These are phyloP conservation scores for Phytophthora idaei DNA, from an alignment of 352 stramenopile genomes.

Conservation along the genomic window DNA sequence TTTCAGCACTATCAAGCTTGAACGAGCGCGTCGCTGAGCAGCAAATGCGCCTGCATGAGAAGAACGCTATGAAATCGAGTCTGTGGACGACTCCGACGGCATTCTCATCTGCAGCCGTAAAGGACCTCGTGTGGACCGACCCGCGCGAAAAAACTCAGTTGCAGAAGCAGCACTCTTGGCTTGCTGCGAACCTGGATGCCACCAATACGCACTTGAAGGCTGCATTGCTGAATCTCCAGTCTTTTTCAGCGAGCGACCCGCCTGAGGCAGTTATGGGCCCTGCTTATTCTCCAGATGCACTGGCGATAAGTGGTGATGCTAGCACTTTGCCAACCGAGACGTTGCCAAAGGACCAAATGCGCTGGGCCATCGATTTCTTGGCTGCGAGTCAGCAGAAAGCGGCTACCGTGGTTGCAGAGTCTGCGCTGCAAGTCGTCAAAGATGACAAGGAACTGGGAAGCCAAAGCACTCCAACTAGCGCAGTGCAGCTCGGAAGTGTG, in stretches of 20 bases:
- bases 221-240: constrained; percentile 68
- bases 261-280: neutral
- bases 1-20: constrained; percentile 51
- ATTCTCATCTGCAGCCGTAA: constrained; percentile 35
- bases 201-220: constrained; percentile 66
- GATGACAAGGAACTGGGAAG: constrained; percentile 20
- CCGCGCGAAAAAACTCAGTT: constrained; percentile 39
- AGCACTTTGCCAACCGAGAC: constrained; percentile 22
- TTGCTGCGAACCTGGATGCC: constrained; percentile 65
- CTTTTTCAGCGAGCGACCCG: constrained; percentile 31
- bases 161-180: constrained; percentile 70
- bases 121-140: constrained; percentile 28
- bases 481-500: constrained; percentile 15
- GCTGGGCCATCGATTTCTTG: constrained; percentile 71
- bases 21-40: constrained; percentile 44
- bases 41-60: constrained; percentile 20
- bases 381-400: constrained; percentile 49
- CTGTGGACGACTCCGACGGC: constrained; percentile 31
- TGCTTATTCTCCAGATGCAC: constrained; percentile 13
- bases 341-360: constrained; percentile 60
- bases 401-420: constrained; percentile 31
- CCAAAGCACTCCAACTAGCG: constrained; percentile 3
- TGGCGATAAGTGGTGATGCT: constrained; percentile 9
- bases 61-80: constrained; percentile 35
- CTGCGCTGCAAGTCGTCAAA: constrained; percentile 21